Evolutionary conservation across 2,329 filamentous ascomycete genomes (phyloP), one percentile per base, ranked within the genome.

Genomic region (Rachicladosporium sp.): DNA sequence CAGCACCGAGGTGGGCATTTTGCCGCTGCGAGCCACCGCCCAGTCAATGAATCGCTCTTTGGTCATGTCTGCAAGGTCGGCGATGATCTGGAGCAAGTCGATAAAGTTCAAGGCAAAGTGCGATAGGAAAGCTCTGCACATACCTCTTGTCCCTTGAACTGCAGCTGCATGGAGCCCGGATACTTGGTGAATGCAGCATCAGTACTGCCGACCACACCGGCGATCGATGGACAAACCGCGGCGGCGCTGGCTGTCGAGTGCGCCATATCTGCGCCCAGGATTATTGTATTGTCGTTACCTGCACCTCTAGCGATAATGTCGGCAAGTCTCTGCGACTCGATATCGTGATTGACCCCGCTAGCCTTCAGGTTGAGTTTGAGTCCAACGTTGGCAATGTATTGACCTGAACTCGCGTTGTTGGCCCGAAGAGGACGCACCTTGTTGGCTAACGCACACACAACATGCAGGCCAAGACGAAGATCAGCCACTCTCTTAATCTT

Each of bases 251-350:
- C 10, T n/a, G 49, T 49, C 0, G 65, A 61, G 44, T 70, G 67
- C 0, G 60, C 61, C 1, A 67, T 58, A 44, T 70, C 67, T 0
- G 59, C 60, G 0, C 65, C 64, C 5, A 67, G 44, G 6, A 67
- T 44, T 41, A 68, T 58, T 0, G 40, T 41, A 5, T 40, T 8
- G 9, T 32, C 29, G 9, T 35, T 11, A 19, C 15, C 9, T 9
- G 12, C n/a, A 19, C 15, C 15, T 19, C 15, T 19, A 19, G 15
- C 15, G 30, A n/a, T 32, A 12, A 32, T 12, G 30, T 32, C 12
- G 30, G 10, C 30, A 32, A 32, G 12, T 32, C 12, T 4, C 12
- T n/a, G 10, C 6, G 10, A 12, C 1, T 15, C 9, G 21, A 42
- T 23, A 4, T n/a, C 11, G 27, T 49, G 48, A 13, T 50, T 50